Base-by-base conservation (phyloP, 2,329 filamentous ascomycete genomes). In the Helminthosporium solani region DNA sequence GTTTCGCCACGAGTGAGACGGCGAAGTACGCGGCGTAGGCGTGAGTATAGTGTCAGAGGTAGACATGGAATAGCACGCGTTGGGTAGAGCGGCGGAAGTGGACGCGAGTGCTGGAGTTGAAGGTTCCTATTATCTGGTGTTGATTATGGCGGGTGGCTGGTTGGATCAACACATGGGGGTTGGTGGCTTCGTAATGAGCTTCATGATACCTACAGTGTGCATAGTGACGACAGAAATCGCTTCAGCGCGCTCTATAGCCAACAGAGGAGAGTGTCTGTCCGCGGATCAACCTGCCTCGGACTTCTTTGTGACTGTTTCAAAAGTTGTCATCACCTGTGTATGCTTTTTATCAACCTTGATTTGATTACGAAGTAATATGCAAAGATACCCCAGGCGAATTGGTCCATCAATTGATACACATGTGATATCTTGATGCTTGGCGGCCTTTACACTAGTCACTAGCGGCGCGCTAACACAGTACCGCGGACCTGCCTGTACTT, bases 1-100 rank as follows among this genome's bases (percentile, higher is more conserved):
- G 79, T 3, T 81, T 85, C 64, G 64, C 58, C 5, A 60, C 56
- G 8, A 63, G 54, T 35, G 68, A 71, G 16, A 68, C 65, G 16
- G 54, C 60, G 1, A 68, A 64, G 49, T 66, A 63, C 44, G 33
- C 62, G 41, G 38, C 38, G 9, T 58, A 67, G 38, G 61, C 57
- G 25, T 63, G 43, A 55, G 59, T 46, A 54, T 59, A 30, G 57
- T n/a, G n/a, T n/a, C n/a, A n/a, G n/a, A n/a, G n/a, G n/a, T n/a
- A n/a, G n/a, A n/a, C n/a, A n/a, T n/a, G n/a, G n/a, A n/a, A 55
- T 23, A 70, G 50, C n/a, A 33, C 31, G 31, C 15, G 31, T 7
- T 7, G 34, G 7, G 35, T 23, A 25, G 35, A 21, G 9, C n/a
- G 21, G 25, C 12, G 25, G 33, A 19, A n/a, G n/a, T n/a, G 15